Percentiles rank a stretch among this genome's conserved stretches.
phyloP scores from a whole-genome alignment of 2,329 filamentous ascomycete genomes.

The Pseudogymnoascus verrucosus region DNA sequence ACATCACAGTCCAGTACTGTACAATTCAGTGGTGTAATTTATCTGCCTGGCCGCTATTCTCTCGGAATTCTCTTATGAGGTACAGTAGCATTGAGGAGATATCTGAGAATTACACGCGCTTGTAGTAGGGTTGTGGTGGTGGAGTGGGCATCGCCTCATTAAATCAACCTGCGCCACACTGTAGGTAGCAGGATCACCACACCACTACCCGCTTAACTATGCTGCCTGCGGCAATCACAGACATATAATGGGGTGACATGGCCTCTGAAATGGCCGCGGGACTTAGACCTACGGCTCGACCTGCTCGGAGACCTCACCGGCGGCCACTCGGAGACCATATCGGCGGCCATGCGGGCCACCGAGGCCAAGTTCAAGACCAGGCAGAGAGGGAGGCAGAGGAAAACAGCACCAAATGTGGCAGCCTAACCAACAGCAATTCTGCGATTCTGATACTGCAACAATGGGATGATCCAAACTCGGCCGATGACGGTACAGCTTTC shows the following conservation, averaged over 20 bases:
- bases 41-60: not conserved
- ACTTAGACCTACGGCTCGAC: not conserved
- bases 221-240: not conserved
- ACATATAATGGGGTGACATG: not conserved
- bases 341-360: not conserved
- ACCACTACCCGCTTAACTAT: not conserved
- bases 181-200: not conserved
- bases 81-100: not conserved
- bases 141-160: not conserved
- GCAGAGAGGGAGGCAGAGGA: not conserved
- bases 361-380: not conserved
- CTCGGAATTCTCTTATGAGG: not conserved
- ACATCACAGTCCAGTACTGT: not conserved
- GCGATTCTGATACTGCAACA: not conserved
- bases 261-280: not conserved
- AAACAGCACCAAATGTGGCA: not conserved
- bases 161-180: not conserved
- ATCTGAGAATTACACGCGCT: not conserved
- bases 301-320: not conserved
- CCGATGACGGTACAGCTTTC: not conserved
- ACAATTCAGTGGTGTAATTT: not conserved
- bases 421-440: not conserved
- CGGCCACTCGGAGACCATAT: not conserved
- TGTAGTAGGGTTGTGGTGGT: not conserved
- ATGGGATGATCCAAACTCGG: not conserved